phyloP scores from a whole-genome alignment of 305 asterid species.

The Solanum hybrid region DNA sequence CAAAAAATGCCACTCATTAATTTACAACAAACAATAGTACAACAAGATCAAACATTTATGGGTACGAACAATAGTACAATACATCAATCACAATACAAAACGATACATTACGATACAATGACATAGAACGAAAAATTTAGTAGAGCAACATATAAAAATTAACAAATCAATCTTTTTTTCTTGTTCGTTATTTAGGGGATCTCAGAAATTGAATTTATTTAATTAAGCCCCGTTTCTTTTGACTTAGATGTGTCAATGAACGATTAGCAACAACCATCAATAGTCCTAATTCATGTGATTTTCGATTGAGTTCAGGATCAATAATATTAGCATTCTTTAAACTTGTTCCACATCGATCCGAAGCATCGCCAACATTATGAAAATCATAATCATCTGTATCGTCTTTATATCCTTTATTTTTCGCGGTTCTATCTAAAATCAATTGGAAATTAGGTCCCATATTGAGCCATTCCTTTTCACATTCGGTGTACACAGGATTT shows the following conservation, averaged over 20 bases:
- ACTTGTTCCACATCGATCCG: not conserved
- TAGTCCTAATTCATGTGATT: not conserved
- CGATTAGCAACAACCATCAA: not conserved
- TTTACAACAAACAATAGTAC: not conserved
- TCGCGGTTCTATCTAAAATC: not conserved
- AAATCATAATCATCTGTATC: not conserved
- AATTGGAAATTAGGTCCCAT: not conserved
- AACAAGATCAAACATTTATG: not conserved
- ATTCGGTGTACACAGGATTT: not conserved
- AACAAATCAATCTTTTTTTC: not conserved
- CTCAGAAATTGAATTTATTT: not conserved
- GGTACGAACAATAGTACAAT: not conserved
- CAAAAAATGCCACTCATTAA: not conserved
- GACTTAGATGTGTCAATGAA: not conserved
- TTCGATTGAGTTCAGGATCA: not conserved
- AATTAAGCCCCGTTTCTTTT: not conserved
- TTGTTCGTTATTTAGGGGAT: not conserved
- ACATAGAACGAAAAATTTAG: not conserved
- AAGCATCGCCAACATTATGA: not conserved
- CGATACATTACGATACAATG: not conserved
- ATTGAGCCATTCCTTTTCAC: not conserved
- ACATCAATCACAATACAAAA: not conserved
- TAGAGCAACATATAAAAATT: not conserved
- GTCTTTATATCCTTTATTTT: not conserved
- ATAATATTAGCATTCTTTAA: not conserved